phyloP scores from a whole-genome alignment of 805 yeast genomes.

The Pichia deserticola region DNA sequence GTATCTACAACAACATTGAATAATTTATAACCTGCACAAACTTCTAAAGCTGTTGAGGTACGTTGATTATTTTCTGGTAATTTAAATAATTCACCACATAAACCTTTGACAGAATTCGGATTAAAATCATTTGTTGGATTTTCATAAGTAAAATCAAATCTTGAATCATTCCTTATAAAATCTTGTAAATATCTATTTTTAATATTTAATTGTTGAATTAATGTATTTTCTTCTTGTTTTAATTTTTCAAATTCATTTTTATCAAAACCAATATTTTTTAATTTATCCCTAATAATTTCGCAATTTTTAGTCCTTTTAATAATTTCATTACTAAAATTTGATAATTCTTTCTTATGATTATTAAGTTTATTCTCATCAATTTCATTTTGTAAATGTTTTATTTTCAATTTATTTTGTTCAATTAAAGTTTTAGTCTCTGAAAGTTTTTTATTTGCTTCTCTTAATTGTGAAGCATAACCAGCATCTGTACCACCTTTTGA shows the following conservation, averaged over 20 bases:
- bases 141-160: slow-evolving; percentile 67
- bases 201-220: slow-evolving; percentile 38
- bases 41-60: slow-evolving; percentile 78
- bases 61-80: slow-evolving; percentile 48
- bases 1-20: slow-evolving; percentile 88
- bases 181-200: slow-evolving; percentile 43
- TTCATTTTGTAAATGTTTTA: slow-evolving; percentile 39
- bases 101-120: slow-evolving; percentile 65
- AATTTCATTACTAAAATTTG: slow-evolving; percentile 40
- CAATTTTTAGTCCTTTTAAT: slow-evolving; percentile 34
- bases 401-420: slow-evolving; percentile 53
- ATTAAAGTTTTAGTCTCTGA: slow-evolving; percentile 47
- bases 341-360: slow-evolving; percentile 47
- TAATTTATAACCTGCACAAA: slow-evolving; percentile 87
- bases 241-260: slow-evolving; percentile 37
- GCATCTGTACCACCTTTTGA: slow-evolving; percentile 68
- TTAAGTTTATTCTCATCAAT: slow-evolving; percentile 40
- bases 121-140: slow-evolving; percentile 58
- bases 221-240: slow-evolving; percentile 35
- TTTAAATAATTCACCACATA: slow-evolving; percentile 78
- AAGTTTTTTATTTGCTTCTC: slow-evolving; percentile 49
- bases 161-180: slow-evolving; percentile 57
- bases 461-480: slow-evolving; percentile 70
- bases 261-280: slow-evolving; percentile 53
- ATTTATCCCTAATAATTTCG: slow-evolving; percentile 31